Percentiles rank a stretch among this genome's conserved stretches.
These are phyloP conservation scores for Candida awuae DNA, from an alignment of 805 yeast species.

Conservation along the genomic window DNA sequence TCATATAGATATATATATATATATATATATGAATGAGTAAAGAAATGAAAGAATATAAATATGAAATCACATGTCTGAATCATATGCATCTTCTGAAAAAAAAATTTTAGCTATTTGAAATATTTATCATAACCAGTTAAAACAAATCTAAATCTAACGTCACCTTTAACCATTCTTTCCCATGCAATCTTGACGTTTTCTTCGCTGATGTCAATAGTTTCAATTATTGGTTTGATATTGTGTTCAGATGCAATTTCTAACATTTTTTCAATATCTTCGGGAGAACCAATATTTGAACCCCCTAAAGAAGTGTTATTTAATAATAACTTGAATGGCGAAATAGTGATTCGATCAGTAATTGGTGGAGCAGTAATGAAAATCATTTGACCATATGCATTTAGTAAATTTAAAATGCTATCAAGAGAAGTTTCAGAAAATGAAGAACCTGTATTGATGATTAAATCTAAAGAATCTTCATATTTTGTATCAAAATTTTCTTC, in stretches of 20 bases:
- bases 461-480: conserved; percentile 33
- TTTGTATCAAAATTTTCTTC: conserved; percentile 36
- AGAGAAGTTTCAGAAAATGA: conserved; percentile 28
- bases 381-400: conserved; percentile 29
- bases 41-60: too few species aligned
- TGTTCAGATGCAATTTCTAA: conserved; percentile 40
- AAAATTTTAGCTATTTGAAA: conserved; percentile 5
- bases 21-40: background rate
- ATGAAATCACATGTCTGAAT: too few species aligned
- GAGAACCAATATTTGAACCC: conserved; percentile 36
- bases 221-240: conserved; percentile 43
- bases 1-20: too few species aligned
- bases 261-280: conserved; percentile 39
- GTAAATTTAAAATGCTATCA: conserved; percentile 19
- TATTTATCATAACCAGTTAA: conserved; percentile 40
- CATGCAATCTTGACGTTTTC: conserved; percentile 37
- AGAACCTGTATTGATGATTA: conserved; percentile 42
- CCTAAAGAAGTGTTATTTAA: conserved; percentile 24
- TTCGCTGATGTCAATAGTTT: conserved; percentile 40
- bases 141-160: conserved; percentile 47
- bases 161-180: conserved; percentile 41
- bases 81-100: background rate
- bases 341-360: conserved; percentile 29
- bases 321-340: conserved; percentile 31
- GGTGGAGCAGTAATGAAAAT: conserved; percentile 27